These are phyloP conservation scores for Trametes elegans DNA, from an alignment of 768 basidiomycete genomes.

Conservation along the genomic window DNA sequence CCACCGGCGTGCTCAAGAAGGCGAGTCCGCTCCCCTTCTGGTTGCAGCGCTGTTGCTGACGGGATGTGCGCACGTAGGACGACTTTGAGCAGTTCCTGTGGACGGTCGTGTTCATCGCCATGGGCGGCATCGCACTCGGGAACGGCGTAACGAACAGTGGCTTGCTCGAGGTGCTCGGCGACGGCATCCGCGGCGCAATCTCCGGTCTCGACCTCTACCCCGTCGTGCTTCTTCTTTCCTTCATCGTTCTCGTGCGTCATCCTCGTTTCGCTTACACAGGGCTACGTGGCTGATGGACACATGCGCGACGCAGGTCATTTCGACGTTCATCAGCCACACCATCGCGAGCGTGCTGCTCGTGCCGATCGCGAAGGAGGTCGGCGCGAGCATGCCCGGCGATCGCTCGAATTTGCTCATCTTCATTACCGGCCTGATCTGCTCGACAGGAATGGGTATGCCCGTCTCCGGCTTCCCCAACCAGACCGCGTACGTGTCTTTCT, in stretches of 20 bases:
- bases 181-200: conserved; percentile 55
- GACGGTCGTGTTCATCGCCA: conserved; percentile 94
- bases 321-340: conserved; percentile 97
- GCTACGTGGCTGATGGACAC: not conserved
- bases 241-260: conserved; percentile 30
- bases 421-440: conserved; percentile 89
- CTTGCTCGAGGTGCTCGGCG: conserved; percentile 76
- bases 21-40: conserved; percentile 36
- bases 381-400: conserved; percentile 57
- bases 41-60: not conserved
- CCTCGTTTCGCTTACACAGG: not conserved
- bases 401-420: conserved; percentile 87
- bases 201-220: conserved; percentile 61
- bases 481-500: conserved; percentile 70
- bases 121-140: conserved; percentile 97
- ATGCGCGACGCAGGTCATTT: conserved; percentile 56
- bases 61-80: conserved; percentile 47
- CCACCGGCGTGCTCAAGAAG: conserved; percentile 91
- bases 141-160: conserved; percentile 91
- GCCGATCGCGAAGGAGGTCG: conserved; percentile 92
- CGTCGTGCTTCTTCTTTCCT: conserved; percentile 61
- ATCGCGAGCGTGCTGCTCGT: conserved; percentile 97
- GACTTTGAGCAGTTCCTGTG: conserved; percentile 95
- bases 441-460: conserved; percentile 97
- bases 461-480: conserved; percentile 99